Conservation (phyloP, 768 basidiomycete species). For the Xerocomellus chrysenteron region DNA sequence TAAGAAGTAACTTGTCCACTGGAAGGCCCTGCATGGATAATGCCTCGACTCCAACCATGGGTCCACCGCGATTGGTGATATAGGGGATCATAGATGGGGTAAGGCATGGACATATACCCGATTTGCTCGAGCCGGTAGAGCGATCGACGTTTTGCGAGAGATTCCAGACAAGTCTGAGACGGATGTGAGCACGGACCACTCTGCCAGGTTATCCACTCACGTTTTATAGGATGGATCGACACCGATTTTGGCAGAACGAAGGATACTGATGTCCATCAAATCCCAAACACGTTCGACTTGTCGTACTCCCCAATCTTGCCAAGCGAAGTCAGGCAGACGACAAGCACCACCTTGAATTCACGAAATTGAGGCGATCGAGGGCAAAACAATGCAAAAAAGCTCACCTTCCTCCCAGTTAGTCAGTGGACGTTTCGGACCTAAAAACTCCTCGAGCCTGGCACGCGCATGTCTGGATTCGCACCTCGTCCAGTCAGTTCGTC, state of each 20-base stretch:
- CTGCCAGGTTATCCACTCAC: conserved; percentile 41
- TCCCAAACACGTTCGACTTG: conserved; percentile 97
- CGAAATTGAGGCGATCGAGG: neutral
- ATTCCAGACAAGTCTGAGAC: conserved; percentile 84
- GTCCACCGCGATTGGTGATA: conserved; percentile 92
- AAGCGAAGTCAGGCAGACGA: conserved; percentile 84
- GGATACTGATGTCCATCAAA: conserved; percentile 85
- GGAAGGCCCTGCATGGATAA: conserved; percentile 94
- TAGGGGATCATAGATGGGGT: conserved; percentile 98
- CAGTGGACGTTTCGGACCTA: conserved; percentile 82
- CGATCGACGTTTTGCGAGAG: conserved; percentile 96
- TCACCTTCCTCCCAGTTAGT: conserved; percentile 92
- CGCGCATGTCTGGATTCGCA: conserved; percentile 92
- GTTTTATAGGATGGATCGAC: conserved; percentile 89
- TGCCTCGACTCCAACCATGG: conserved; percentile 92
- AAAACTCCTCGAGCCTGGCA: conserved; percentile 75
- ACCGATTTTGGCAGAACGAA: conserved; percentile 77
- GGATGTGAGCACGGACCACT: neutral
- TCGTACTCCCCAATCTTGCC: conserved; percentile 91
- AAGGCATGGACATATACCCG: conserved; percentile 88
- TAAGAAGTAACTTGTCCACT: conserved; percentile 86
- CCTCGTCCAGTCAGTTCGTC: conserved; percentile 85
- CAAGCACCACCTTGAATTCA: conserved; percentile 65
- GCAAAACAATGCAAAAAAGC: conserved; percentile 10
- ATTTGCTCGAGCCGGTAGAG: conserved; percentile 73